These are phyloP conservation scores for Cinnamomum micranthum DNA, from an alignment of 164 flowering plant genomes.

Conservation along the genomic window DNA sequence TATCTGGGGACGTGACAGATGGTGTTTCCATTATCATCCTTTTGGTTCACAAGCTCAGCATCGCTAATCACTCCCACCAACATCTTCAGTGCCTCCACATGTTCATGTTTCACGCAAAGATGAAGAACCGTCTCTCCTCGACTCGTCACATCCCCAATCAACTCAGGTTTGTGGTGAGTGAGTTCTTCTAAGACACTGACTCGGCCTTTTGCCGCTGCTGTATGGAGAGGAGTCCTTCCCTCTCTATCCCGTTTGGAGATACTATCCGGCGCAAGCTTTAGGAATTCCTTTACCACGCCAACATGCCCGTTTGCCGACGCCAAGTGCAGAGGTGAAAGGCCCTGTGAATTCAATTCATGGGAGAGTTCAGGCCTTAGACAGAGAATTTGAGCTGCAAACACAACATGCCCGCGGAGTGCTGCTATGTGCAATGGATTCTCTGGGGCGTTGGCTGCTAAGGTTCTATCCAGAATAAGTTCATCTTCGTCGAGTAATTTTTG, in stretches of 20 bases:
- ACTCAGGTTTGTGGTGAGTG: constrained; percentile 4
- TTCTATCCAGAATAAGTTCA: constrained; percentile 16
- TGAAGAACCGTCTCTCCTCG: constrained; percentile 30
- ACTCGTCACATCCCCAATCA: constrained; percentile 8
- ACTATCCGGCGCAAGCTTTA: background rate
- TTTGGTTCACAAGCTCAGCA: constrained; percentile 17
- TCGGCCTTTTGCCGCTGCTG: constrained; percentile 30
- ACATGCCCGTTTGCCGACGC: constrained; percentile 23
- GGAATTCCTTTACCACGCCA: constrained; percentile 14
- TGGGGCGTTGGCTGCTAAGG: background rate
- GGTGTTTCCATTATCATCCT: constrained; percentile 26
- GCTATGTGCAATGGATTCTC: constrained; percentile 22
- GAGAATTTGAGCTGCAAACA: background rate
- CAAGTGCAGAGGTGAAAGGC: constrained; percentile 23
- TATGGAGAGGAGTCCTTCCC: constrained; percentile 27
- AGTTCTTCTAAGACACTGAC: constrained; percentile 20
- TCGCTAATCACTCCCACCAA: constrained; percentile 13
- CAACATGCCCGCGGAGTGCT: background rate
- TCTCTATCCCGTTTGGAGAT: constrained; percentile 12
- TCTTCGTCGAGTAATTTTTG: constrained; percentile 23
- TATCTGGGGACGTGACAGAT: too few species aligned
- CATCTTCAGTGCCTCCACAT: constrained; percentile 16
- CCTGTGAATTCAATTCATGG: background rate
- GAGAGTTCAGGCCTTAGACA: constrained; percentile 5
- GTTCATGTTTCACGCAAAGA: constrained; percentile 18